Evolutionary conservation across 495 filamentous ascomycete species (phyloP).

Genomic region (Trichoderma orchidacearum): DNA sequence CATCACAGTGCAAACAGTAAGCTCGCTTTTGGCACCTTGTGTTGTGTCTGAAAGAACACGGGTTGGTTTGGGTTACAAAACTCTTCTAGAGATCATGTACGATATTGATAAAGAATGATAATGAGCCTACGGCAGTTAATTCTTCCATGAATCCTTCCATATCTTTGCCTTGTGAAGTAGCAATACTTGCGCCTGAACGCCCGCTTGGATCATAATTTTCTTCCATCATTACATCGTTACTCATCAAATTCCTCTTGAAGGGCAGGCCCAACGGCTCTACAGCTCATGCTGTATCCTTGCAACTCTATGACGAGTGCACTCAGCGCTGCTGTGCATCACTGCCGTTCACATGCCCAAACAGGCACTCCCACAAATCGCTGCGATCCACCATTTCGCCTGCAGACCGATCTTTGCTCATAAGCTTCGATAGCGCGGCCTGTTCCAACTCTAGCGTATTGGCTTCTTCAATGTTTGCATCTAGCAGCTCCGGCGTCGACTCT

Average conservation of each 20-base stretch:
- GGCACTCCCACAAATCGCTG: conserved; percentile 77
- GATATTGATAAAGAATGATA: background rate
- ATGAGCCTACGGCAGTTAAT: too few relatives aligned
- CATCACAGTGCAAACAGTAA: background rate
- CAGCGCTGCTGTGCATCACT: conserved; percentile 1
- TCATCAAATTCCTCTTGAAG: too few relatives aligned
- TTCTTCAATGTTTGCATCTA: conserved; percentile 52
- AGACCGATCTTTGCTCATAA: conserved; percentile 54
- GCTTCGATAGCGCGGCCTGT: conserved; percentile 45
- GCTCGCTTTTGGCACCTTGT: background rate
- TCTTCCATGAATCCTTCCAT: too few relatives aligned
- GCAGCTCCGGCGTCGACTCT: conserved; percentile 14
- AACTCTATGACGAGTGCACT: too few relatives aligned
- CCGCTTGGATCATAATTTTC: too few relatives aligned
- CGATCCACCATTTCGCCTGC: conserved; percentile 73
- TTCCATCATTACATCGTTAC: too few relatives aligned
- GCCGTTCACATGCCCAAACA: conserved; percentile 50
- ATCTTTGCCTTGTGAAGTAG: too few relatives aligned
- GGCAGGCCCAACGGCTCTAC: too few relatives aligned
- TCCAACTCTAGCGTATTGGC: conserved; percentile 78
- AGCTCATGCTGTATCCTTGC: too few relatives aligned
- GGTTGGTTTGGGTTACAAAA: background rate
- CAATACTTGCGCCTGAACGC: too few relatives aligned
- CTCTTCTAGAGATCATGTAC: background rate
- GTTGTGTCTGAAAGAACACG: background rate